phyloP scores from a whole-genome alignment of 2,329 filamentous ascomycete species.

The Alternaria hordeiaustralica region DNA sequence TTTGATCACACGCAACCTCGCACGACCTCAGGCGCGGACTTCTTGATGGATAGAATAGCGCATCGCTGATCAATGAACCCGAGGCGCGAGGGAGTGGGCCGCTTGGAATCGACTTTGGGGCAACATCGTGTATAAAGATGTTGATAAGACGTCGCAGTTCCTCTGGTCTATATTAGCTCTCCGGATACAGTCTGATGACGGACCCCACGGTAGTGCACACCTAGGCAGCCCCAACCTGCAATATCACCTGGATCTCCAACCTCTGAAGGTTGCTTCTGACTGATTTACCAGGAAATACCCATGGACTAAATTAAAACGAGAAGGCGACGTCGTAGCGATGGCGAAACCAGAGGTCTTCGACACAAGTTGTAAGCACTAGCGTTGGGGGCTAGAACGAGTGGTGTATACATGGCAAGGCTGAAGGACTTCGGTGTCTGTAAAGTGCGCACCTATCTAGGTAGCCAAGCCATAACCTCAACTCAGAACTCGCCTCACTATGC shows the following conservation, averaged over 20 bases:
- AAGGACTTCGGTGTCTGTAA: background rate
- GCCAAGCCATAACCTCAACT: background rate
- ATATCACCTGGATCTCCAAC: background rate
- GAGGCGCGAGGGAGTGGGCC: background rate
- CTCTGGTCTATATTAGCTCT: background rate
- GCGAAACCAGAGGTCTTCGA: background rate
- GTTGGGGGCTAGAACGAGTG: background rate
- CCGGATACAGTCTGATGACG: background rate
- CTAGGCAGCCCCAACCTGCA: background rate
- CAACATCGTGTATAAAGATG: background rate
- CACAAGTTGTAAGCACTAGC: background rate
- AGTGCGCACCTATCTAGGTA: background rate
- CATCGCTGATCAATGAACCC: background rate
- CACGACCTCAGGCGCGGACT: background rate
- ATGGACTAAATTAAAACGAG: background rate
- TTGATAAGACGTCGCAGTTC: background rate
- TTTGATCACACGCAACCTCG: background rate
- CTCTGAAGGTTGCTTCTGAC: background rate
- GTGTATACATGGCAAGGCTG: background rate
- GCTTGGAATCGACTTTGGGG: background rate
- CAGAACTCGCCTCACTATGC: background rate
- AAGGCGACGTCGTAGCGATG: background rate
- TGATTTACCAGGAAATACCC: background rate
- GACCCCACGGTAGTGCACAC: background rate
- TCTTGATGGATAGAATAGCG: background rate